Conservation (phyloP, 441 rosid species). For the Pelargonium cotyledonis region DNA sequence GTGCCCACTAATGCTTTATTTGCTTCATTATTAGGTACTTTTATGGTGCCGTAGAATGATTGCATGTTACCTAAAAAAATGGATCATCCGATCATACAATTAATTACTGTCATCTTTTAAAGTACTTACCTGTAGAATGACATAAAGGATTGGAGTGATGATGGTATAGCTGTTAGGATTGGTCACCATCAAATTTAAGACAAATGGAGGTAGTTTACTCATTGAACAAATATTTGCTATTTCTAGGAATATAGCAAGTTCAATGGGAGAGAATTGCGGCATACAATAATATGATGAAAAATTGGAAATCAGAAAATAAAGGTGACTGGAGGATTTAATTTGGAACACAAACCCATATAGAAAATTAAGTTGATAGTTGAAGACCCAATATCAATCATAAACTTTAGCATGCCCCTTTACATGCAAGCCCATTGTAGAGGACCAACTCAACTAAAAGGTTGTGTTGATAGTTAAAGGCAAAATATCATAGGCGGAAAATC, state of each 20-base stretch:
- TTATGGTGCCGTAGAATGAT: background rate
- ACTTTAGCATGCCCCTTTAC: too few species aligned
- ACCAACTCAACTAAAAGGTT: too few species aligned
- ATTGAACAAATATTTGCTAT: too few species aligned
- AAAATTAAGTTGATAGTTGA: too few species aligned
- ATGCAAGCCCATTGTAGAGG: too few species aligned
- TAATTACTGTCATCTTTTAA: background rate
- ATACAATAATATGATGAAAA: background rate
- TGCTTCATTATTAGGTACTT: slow-evolving; percentile 9
- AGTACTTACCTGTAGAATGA: background rate
- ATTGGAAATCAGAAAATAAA: background rate
- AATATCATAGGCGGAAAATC: too few species aligned
- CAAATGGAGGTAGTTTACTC: too few species aligned
- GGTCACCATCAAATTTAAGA: too few species aligned
- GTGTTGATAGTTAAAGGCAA: too few species aligned
- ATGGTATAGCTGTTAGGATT: too few species aligned
- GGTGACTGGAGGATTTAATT: background rate
- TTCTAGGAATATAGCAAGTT: too few species aligned
- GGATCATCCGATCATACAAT: background rate
- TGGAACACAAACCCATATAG: background rate
- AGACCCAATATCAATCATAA: too few species aligned
- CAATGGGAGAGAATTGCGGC: background rate
- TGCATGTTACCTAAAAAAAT: background rate
- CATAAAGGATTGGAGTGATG: background rate
- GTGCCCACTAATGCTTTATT: background rate